Evolutionary conservation across 1,284 basidiomycete genomes (phyloP), one percentile per base, ranked within the genome.

Genomic region (Ceratobasidium sp.): DNA sequence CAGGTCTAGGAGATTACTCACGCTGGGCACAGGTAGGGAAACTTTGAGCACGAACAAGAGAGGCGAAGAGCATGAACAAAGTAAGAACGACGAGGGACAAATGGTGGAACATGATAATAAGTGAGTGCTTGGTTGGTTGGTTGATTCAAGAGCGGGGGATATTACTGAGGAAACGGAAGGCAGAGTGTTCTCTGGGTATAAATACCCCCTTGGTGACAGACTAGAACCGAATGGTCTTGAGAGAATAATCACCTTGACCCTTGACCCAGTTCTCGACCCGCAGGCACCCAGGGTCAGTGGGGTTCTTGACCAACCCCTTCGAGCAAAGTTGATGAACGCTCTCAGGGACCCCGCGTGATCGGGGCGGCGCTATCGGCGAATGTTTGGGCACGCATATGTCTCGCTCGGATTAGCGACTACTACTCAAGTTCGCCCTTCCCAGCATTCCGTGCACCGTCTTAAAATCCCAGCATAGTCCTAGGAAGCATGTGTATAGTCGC

Each of bases 21-120:
- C 69, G 31, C 22, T 72, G 56, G 51, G 69, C 69, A 53, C 69
- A 72, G 29, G 69, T n/a, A 9, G 69, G 69, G 46, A 49, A 72
- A 22, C 39, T 16, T 14, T 39, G 16, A n/a, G 69, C 69, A n/a
- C 24, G 14, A 24, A 53, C 56, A 51, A 72, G 7, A 9, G 56
- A 41, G 31, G 53, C 4, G 14, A 72, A 62, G 37, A 62, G 41
- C 19, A 72, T 14, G 19, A 61, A 27, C 29, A 72, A 13, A 31
- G 54, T 41, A 19, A 72, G 16, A 46, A 72, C 29, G 56, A 62
- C 27, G 39, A 72, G 34, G 46, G 69, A 61, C 24, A 72, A 27
- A 19, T 43, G 58, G 34, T 61, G 56, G 58, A 72, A 51, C 69
- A 72, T 72, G 24, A n/a, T 69, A 39, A 43, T 27, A 54, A 43